Evolutionary conservation across 1,139 yeast genomes (phyloP).

Genomic region (Candida neerlandica): DNA sequence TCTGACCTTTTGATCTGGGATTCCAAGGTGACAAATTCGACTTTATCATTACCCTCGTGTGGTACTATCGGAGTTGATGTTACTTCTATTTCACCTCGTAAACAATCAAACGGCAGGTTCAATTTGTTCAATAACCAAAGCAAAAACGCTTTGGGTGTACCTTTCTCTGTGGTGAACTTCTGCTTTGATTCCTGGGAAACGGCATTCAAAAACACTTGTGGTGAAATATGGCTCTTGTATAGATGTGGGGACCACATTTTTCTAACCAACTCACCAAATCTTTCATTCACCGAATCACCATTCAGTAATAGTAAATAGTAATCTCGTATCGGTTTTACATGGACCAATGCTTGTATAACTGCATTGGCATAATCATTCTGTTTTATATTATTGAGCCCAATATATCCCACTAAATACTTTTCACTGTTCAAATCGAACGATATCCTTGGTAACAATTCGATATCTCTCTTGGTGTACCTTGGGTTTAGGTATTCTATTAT

Average conservation of each 20-base stretch:
- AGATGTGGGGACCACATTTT: constrained; percentile 67
- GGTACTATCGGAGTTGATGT: constrained; percentile 25
- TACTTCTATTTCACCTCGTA: constrained; percentile 57
- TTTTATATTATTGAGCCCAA: constrained; percentile 62
- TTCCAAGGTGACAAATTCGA: constrained; percentile 24
- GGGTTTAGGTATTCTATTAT: constrained; percentile 59
- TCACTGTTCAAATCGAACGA: constrained; percentile 46
- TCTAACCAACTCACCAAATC: constrained; percentile 50
- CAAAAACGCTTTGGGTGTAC: constrained; percentile 54
- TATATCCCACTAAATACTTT: constrained; percentile 60
- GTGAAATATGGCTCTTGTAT: constrained; percentile 64
- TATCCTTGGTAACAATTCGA: constrained; percentile 21
- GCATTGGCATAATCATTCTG: constrained; percentile 56
- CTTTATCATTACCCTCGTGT: constrained; percentile 21
- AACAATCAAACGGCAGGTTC: constrained; percentile 17
- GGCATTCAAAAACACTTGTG: constrained; percentile 62
- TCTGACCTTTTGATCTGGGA: constrained; percentile 17
- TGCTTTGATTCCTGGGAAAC: constrained; percentile 46
- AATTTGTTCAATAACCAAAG: constrained; percentile 51
- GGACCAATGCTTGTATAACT: constrained; percentile 57
- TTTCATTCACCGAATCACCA: constrained; percentile 29
- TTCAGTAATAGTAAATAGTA: constrained; percentile 38
- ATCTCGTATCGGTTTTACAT: constrained; percentile 55
- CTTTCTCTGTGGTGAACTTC: constrained; percentile 31
- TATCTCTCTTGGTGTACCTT: constrained; percentile 33